Conservation (phyloP, 805 yeast species). For the Ogataea siamensis region DNA sequence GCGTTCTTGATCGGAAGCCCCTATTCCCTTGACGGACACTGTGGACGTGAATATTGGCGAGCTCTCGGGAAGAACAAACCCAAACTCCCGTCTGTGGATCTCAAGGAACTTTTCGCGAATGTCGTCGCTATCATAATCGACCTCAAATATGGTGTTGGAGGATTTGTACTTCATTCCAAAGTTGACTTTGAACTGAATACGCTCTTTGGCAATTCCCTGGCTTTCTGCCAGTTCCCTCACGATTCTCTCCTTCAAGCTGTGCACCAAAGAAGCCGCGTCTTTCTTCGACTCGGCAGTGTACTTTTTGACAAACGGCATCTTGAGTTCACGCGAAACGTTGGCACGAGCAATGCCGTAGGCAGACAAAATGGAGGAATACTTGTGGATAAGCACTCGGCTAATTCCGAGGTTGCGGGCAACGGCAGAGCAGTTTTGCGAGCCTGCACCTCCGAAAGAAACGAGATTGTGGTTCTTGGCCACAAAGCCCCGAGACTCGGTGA, state of each 20-base stretch:
- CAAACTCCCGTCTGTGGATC: slow-evolving; percentile 70
- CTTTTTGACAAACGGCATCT: slow-evolving; percentile 55
- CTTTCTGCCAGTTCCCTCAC: slow-evolving; percentile 54
- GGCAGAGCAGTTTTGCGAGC: slow-evolving; percentile 45
- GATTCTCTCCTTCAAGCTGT: slow-evolving; percentile 44
- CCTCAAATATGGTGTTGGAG: slow-evolving; percentile 80
- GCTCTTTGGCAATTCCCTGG: slow-evolving; percentile 38
- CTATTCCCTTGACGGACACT: slow-evolving; percentile 55
- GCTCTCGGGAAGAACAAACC: slow-evolving; percentile 47
- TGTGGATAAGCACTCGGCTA: slow-evolving; percentile 42
- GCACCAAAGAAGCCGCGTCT: slow-evolving; percentile 44
- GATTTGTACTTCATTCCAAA: slow-evolving; percentile 81
- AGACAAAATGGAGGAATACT: slow-evolving; percentile 45
- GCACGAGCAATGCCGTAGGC: slow-evolving; percentile 41
- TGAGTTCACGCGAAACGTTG: slow-evolving; percentile 58
- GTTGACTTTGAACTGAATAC: slow-evolving; percentile 53
- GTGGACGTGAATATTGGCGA: slow-evolving; percentile 26
- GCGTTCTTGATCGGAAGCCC: slow-evolving; percentile 4
- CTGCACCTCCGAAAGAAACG: slow-evolving; percentile 51
- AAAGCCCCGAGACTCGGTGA: slow-evolving; percentile 46
- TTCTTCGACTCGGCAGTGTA: slow-evolving; percentile 20
- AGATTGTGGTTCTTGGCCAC: slow-evolving; percentile 41
- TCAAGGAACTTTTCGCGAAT: slow-evolving; percentile 46
- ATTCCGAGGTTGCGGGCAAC: slow-evolving; percentile 44
- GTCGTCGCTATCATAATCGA: slow-evolving; percentile 33